Percentiles rank a stretch among this genome's conserved stretches.
phyloP scores from a whole-genome alignment of 352 stramenopile species.

The Globisporangium barbulae region DNA sequence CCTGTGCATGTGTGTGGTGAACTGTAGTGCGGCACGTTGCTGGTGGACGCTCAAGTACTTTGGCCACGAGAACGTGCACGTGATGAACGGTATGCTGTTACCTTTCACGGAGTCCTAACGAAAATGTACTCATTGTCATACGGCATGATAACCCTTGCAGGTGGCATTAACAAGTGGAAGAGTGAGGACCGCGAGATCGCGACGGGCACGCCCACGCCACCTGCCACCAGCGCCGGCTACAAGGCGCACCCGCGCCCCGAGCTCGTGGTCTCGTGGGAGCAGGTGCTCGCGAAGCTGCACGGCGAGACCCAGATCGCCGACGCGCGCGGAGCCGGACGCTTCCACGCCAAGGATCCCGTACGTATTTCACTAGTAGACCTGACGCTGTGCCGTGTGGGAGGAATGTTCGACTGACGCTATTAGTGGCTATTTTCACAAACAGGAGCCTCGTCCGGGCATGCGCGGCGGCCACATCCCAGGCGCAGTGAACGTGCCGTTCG shows the following conservation, averaged over 20 bases:
- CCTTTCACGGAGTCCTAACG: no score
- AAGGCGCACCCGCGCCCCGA: constrained; percentile 42
- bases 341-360: constrained; percentile 83
- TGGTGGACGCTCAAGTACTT: constrained; percentile 92
- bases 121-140: no score
- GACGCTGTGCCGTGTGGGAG: not conserved
- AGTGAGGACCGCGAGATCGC: constrained; percentile 42
- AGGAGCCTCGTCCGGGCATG: constrained; percentile 91
- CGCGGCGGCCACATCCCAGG: constrained; percentile 91
- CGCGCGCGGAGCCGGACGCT: constrained; percentile 84
- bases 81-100: constrained; percentile 68
- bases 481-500: constrained; percentile 90
- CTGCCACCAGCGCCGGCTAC: constrained; percentile 33
- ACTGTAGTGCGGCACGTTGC: constrained; percentile 56
- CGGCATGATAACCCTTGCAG: constrained; percentile 15
- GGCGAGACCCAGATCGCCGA: constrained; percentile 87
- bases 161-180: constrained; percentile 72
- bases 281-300: constrained; percentile 56
- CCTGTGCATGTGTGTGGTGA: not conserved
- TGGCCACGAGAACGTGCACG: constrained; percentile 82
- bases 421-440: not conserved
- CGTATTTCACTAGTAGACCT: not conserved
- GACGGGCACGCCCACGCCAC: constrained; percentile 27
- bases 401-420: not conserved
- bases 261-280: constrained; percentile 53